Percentiles rank a stretch among this genome's conserved stretches.
Evolutionary conservation across 345 rosid genomes (phyloP).

Genomic region (Syzygium grande): DNA sequence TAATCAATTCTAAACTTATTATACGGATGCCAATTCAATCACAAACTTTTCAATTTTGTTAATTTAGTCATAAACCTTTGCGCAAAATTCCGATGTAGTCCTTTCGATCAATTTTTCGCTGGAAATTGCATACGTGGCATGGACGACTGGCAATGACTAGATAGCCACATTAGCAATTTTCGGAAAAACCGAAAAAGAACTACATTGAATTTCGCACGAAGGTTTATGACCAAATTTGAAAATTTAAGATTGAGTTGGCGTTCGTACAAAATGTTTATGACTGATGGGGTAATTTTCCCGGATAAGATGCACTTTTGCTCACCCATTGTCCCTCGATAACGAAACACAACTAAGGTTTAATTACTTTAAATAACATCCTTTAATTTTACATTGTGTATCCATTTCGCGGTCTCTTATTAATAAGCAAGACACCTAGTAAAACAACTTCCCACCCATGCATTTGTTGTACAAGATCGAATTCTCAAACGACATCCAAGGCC

Average conservation of each 20-base stretch:
- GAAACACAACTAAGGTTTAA: not conserved
- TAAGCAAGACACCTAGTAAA: not conserved
- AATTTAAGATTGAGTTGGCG: not conserved
- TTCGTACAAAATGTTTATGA: not conserved
- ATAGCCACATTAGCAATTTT: not conserved
- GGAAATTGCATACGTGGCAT: not conserved
- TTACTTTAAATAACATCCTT: not conserved
- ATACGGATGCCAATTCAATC: not conserved
- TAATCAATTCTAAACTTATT: not conserved
- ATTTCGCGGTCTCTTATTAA: not conserved
- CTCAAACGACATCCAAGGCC: not conserved
- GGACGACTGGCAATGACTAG: accelerated
- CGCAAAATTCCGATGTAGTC: not conserved
- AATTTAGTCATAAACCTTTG: not conserved
- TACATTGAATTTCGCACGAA: not conserved
- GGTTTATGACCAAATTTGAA: not conserved
- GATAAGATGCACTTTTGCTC: not conserved
- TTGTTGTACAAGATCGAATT: not conserved
- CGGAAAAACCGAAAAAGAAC: not conserved
- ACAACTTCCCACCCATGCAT: not conserved
- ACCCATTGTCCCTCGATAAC: not conserved
- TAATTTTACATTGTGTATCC: not conserved
- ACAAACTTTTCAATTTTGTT: not conserved
- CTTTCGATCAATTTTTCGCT: no score
- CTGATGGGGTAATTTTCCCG: not conserved